A percentile compares a stretch with the other conserved stretches of the same genome.
Conservation (phyloP, 2,329 filamentous ascomycete genomes). For the Penicillium oxalicum region DNA sequence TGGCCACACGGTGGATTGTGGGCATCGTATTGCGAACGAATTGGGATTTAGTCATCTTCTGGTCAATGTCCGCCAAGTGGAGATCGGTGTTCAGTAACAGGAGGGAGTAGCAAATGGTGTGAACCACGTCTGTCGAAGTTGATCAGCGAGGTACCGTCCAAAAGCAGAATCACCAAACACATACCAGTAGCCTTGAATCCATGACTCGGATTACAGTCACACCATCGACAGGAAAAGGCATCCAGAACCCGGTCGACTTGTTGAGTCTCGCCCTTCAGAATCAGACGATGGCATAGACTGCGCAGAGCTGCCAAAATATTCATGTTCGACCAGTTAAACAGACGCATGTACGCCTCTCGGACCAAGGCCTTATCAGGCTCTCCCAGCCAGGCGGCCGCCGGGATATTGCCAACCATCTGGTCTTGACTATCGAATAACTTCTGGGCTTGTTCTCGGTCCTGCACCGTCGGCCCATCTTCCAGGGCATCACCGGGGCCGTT, state of each 20-base stretch:
- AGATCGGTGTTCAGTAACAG: constrained; percentile 94
- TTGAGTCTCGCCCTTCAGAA: constrained; percentile 87
- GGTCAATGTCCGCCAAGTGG: constrained; percentile 88
- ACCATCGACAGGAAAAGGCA: constrained; percentile 85
- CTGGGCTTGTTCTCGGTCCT: constrained; percentile 70
- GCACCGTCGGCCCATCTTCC: constrained; percentile 44
- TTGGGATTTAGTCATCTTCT: constrained; percentile 90
- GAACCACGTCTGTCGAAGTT: constrained; percentile 69
- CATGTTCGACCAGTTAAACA: constrained; percentile 78
- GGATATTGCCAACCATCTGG: constrained; percentile 69
- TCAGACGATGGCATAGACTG: constrained; percentile 71
- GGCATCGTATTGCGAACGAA: constrained; percentile 96
- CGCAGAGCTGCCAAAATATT: constrained; percentile 76
- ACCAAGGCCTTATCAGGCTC: constrained; percentile 49
- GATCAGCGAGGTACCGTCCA: constrained; percentile 25
- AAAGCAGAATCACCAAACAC: constrained; percentile 24
- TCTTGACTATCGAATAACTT: constrained; percentile 77
- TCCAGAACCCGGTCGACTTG: constrained; percentile 93
- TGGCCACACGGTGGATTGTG: constrained; percentile 71
- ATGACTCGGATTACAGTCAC: constrained; percentile 83
- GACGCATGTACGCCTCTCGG: constrained; percentile 79
- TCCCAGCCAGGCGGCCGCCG: constrained; percentile 83
- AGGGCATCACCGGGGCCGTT: constrained; percentile 16
- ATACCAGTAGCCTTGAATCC: constrained; percentile 83
- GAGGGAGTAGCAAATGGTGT: constrained; percentile 95